Base-by-base conservation (phyloP, 148 eudicot species). In the Fagopyrum homotropicum region DNA sequence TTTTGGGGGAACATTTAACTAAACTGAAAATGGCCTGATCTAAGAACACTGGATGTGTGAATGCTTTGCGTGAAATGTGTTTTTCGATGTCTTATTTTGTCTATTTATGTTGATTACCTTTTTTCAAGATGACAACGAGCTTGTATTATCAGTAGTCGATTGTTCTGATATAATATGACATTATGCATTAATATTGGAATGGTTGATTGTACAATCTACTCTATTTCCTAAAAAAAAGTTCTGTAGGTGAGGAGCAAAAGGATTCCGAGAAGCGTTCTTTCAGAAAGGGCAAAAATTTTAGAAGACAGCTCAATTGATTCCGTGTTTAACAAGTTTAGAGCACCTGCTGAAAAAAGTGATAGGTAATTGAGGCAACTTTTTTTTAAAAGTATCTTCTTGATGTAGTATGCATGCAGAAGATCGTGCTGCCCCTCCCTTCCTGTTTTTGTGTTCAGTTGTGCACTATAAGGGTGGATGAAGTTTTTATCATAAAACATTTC, bases 211-310 rank as follows among this genome's bases (percentile, higher is more conserved):
- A n/a, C n/a, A n/a, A n/a, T n/a, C n/a, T n/a, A n/a, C n/a, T n/a
- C n/a, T n/a, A n/a, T n/a, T n/a, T n/a, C n/a, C n/a, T n/a, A n/a
- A n/a, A n/a, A n/a, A n/a, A n/a, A n/a, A n/a, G n/a, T n/a, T 74
- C 55, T 59, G 40, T 78, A 93, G 98, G 94, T 78, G 75, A 88
- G 64, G 75, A 78, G 56, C 57, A 90, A 52, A 81, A 80, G 79
- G 79, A 83, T 91, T 64, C 49, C 96, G 9, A 85, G 45, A 75
- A 86, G 89, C 70, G 90, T 77, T 56, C 90, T 91, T 8, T 76
- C 71, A 71, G 84, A 84, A 83, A 84, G 98, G 80, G 94, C 75
- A 11, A 85, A 91, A 84, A 81, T 90, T 72, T 79, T 90, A 44
- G 88, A 82, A 69, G 86, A 91, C 57, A 45, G 54, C 50, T 88